Percentiles rank a stretch among this genome's conserved stretches.
Evolutionary conservation across 805 yeast species (phyloP).

Genomic region (Lachancea dasiensis): DNA sequence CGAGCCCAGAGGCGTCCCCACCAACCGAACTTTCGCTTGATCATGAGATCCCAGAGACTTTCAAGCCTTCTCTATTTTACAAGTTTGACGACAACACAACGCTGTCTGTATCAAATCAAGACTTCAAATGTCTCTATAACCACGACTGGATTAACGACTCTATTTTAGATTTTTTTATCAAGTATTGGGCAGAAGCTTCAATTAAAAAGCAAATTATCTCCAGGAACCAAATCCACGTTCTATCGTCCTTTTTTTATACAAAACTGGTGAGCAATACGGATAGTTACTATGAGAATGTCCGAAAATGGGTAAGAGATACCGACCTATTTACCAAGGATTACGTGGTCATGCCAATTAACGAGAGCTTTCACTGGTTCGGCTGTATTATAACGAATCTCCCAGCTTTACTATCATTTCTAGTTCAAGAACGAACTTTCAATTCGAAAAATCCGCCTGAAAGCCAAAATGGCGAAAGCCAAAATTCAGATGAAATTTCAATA

Average conservation of each 20-base stretch:
- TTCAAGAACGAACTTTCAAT: conserved; percentile 6
- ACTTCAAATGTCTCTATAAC: conserved; percentile 71
- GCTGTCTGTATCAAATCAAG: conserved; percentile 57
- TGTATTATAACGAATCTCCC: conserved; percentile 58
- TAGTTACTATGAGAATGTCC: conserved; percentile 54
- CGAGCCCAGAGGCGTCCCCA: not conserved
- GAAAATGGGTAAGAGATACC: conserved; percentile 71
- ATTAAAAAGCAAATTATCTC: conserved; percentile 27
- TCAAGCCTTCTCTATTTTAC: conserved; percentile 42
- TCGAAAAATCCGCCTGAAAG: conserved; percentile 6
- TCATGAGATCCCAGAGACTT: conserved; percentile 24
- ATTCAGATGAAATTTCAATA: conserved; percentile 14
- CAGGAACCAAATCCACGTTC: conserved; percentile 42
- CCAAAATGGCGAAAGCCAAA: conserved; percentile 10
- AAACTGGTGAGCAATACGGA: conserved; percentile 42
- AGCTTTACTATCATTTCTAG: conserved; percentile 18
- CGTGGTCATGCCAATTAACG: conserved; percentile 76
- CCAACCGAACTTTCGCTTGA: not conserved
- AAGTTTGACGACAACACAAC: conserved; percentile 48
- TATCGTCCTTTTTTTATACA: conserved; percentile 81
- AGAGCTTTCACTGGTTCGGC: conserved; percentile 81
- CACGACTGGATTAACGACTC: conserved; percentile 89
- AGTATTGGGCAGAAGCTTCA: conserved; percentile 44
- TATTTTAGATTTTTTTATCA: conserved; percentile 76
- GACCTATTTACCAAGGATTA: conserved; percentile 54